Base-by-base conservation (phyloP, 2,329 filamentous ascomycete species). In the Pyricularia grisea region DNA sequence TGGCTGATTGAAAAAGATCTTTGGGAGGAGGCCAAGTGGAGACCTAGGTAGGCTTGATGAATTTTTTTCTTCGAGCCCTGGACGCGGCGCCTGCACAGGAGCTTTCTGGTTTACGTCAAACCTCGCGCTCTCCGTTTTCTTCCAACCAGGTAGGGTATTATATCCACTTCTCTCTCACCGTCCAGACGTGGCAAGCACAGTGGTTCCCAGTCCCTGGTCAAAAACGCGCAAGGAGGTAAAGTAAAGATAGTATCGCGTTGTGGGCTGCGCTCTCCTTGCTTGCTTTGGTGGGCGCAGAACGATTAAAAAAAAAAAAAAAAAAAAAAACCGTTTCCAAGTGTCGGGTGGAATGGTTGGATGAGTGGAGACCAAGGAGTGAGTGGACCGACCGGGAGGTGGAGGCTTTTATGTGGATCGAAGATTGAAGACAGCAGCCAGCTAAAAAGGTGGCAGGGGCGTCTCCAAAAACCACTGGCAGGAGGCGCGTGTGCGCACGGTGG, bases 331-430 rank as follows among this genome's bases (percentile, higher is more conserved):
- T 61, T 61, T 61, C 58, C 58, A 61, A 61, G 58, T 25, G 58
- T 61, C n/a, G 58, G 58, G 25, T 25, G n/a, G 58, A 61, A 61
- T 66, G 30, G 67, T 58, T 68, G 67, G 67, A 61, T 68, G 67
- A 68, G 67, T 68, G 67, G 67, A 42, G 67, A 64, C 55, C 50
- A 64, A 64, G 65, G 36, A 50, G 33, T 25, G 42, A 67, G 67
- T 68, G 67, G 67, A 68, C 67, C 67, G 67, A 50, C 67, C 67
- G 67, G 67, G 67, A 68, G 42, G 58, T 68, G 67, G 67, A 60
- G 61, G 67, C 60, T 42, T 61, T 68, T 68, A 68, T 68, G 67
- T 68, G 67, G 67, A 68, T 64, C 67, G 58, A 50, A 50, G 42
- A 68, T 58, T 58, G 36, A 42, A 31, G 65, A 31, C 55, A 68